Evolutionary conservation across 495 filamentous ascomycete species (phyloP).

Genomic region (Recurvomyces mirabilis): DNA sequence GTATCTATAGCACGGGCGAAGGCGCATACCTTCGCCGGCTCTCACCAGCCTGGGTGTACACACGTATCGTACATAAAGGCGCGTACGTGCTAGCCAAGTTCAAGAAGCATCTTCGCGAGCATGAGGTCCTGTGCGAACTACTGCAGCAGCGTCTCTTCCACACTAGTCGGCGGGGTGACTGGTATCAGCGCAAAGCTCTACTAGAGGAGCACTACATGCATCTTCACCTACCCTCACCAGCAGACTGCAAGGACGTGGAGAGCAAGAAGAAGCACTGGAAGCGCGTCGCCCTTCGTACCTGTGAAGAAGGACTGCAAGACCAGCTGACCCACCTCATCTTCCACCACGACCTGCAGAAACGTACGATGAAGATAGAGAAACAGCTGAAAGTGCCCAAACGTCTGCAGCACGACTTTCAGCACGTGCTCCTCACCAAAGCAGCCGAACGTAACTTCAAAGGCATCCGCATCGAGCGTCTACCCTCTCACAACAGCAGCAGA

Average conservation of each 20-base stretch:
- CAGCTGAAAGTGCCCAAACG: conserved; percentile 71
- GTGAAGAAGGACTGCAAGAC: conserved; percentile 78
- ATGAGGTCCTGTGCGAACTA: conserved; percentile 62
- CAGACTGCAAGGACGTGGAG: conserved; percentile 43
- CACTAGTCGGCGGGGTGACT: conserved; percentile 68
- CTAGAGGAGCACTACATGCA: conserved; percentile 94
- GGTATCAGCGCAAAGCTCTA: conserved; percentile 93
- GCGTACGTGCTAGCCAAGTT: conserved; percentile 70
- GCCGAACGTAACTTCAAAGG: conserved; percentile 65
- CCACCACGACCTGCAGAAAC: conserved; percentile 90
- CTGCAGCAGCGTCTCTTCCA: conserved; percentile 78
- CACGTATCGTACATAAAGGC: conserved; percentile 82
- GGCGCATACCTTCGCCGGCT: conserved; percentile 86
- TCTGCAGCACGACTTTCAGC: conserved; percentile 84
- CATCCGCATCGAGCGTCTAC: conserved; percentile 53
- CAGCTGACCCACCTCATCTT: conserved; percentile 79
- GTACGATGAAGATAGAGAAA: conserved; percentile 79
- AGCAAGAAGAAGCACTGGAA: conserved; percentile 75
- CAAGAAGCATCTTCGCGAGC: conserved; percentile 68
- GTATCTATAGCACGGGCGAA: conserved; percentile 71
- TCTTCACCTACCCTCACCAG: conserved; percentile 38
- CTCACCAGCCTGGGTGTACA: conserved; percentile 87
- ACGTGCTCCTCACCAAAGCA: conserved; percentile 64
- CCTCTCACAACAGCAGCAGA: conserved; percentile 22
- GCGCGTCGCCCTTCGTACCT: conserved; percentile 65